Base-by-base conservation (phyloP, 306 rosid genomes). In the Malus fusca region DNA sequence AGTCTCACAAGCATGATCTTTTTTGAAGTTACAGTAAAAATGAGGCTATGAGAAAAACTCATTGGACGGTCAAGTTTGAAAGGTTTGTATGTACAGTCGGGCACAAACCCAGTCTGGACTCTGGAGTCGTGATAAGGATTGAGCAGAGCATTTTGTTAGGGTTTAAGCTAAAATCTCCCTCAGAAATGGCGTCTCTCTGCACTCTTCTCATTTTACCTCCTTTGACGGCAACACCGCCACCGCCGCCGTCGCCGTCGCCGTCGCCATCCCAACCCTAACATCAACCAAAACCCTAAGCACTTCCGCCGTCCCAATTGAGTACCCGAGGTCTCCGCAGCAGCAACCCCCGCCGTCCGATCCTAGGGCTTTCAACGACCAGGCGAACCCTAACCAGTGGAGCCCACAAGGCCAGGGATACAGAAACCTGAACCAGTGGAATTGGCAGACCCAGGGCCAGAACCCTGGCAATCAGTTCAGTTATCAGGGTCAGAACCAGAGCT, bases 301-400 rank as follows among this genome's bases (percentile, higher is more conserved):
- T 17, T 46, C 19, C 53, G 53, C 96, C 0, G 15, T 81, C 51
- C 92, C 93, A 75, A 84, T 81, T 8, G 83, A 89, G 2, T 80
- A 68, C 71, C 86, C 80, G 18, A 85, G 78, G 19, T 68, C 84
- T 9, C 76, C 77, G 33, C 84, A 68, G 56, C 79, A 78, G 63
- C 79, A 73, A 51, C 70, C 73, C 15, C 79, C 75, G 28, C 19
- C 89, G n/a, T 81, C 93, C 68, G 91, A 87, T 72, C 78, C 82
- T 63, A 28, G 75, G 62, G 46, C 25, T 75, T 60, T 70, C 63
- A 76, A 77, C 43, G 74, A 73, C 37, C 78, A 65, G 23, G 48
- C 69, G 51, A 75, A 56, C 28, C 59, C 31, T 33, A 73, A 67
- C 22, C 88, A 84, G 67, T 77, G 87, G 90, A 72, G 51, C 58